These are phyloP conservation scores for Suillus subaureus DNA, from an alignment of 768 basidiomycete genomes.

Conservation along the genomic window DNA sequence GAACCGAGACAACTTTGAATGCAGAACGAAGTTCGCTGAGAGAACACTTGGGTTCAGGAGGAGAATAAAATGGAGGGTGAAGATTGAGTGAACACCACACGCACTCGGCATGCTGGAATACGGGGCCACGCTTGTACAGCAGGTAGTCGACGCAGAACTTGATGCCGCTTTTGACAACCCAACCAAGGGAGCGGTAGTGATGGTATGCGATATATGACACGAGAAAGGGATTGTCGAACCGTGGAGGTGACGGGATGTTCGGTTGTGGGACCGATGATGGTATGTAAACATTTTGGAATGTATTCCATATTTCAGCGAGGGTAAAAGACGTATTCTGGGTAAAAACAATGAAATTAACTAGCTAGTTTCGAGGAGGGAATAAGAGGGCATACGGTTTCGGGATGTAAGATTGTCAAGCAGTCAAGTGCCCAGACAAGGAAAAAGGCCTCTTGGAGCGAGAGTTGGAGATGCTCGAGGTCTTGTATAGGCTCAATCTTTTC, in stretches of 20 bases:
- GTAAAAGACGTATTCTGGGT: slow-evolving; percentile 55
- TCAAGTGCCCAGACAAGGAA: slow-evolving; percentile 85
- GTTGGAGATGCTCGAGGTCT: slow-evolving; percentile 88
- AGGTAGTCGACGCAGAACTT: slow-evolving; percentile 98
- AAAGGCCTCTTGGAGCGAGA: slow-evolving; percentile 87
- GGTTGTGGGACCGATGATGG: slow-evolving; percentile 38
- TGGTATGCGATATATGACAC: slow-evolving; percentile 90
- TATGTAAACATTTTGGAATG: slow-evolving; percentile 61
- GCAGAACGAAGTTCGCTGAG: background rate
- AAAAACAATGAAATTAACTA: background rate
- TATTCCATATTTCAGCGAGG: slow-evolving; percentile 60
- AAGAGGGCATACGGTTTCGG: slow-evolving; percentile 58
- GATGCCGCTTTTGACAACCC: slow-evolving; percentile 94
- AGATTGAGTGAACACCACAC: slow-evolving; percentile 28
- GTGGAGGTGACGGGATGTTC: slow-evolving; percentile 33
- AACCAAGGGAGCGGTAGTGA: slow-evolving; percentile 94
- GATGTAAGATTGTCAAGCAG: slow-evolving; percentile 72
- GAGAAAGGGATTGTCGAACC: slow-evolving; percentile 91
- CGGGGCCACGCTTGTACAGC: slow-evolving; percentile 91
- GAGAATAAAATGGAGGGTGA: background rate
- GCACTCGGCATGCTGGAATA: slow-evolving; percentile 95
- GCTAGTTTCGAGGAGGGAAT: slow-evolving; percentile 9
- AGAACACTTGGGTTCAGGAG: slow-evolving; percentile 1
- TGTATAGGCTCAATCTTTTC: slow-evolving; percentile 57
- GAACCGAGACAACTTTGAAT: slow-evolving; percentile 2